Base-by-base conservation (phyloP, 371 early-diverging fungal species). In the Mucor racemosus region DNA sequence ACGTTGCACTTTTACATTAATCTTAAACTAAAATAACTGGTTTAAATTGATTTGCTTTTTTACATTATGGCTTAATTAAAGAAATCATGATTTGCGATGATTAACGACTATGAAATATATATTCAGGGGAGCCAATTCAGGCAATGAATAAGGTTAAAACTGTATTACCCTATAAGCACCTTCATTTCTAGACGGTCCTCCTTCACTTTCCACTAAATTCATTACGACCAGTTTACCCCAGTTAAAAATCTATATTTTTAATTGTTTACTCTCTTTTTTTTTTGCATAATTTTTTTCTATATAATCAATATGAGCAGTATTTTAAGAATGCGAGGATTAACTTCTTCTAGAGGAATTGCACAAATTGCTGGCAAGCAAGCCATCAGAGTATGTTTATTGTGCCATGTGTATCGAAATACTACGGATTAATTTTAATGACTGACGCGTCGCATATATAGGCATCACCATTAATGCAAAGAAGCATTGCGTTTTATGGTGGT, bases 401-500 rank as follows among this genome's bases (percentile, higher is more conserved):
- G 42, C 3, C 11, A 31, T 40, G 31, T 3, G n/a, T 26, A 1
- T 26, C 26, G 26, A 26, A 26, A 59, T 7, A 26, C 5, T 5
- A 14, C 19, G 17, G 5, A 11, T 10, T 26, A 26, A 26, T 26
- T 26, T 26, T 26, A 53, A 31, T 7, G 40, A 21, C 33, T 58
- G 31, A 58, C 34, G 36, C 13, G 17, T 35, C 26, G 7, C 50
- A 50, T 41, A 21, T 26, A 5, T 65, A 73, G 74, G 11, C 74
- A 33, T 42, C 61, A 2, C 74, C 74, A 41, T 11, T 66, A 40
- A 11, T 73, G 21, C 56, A 67, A 38, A 62, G 50, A 48, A 63
- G 66, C 33, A 39, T 63, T 40, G 76, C 71, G 17, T 57, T 54
- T 15, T 80, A 83, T 54, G 72, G 79, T 14, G 75, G 76, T 15